A percentile compares a stretch with the other conserved stretches of the same genome.
These are phyloP conservation scores for Glutinoglossum americanum DNA, from an alignment of 495 filamentous ascomycete species.

Conservation along the genomic window DNA sequence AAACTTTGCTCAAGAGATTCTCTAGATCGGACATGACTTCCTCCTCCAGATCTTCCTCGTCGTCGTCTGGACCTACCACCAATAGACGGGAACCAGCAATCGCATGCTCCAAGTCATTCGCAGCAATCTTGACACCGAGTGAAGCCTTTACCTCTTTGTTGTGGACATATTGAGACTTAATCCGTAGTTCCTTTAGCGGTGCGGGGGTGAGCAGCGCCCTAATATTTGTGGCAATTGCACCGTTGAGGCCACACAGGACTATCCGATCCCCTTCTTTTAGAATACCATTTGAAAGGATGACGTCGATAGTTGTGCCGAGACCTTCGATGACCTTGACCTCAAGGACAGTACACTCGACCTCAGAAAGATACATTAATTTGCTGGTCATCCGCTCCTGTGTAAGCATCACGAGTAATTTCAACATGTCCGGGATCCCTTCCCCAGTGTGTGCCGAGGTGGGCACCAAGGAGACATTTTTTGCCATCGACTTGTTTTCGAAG, in stretches of 20 bases:
- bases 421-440: constrained; percentile 97
- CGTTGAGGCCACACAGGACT: constrained; percentile 85
- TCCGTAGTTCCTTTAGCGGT: constrained; percentile 77
- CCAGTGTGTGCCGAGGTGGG: constrained; percentile 95
- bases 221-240: constrained; percentile 84
- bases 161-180: constrained; percentile 90
- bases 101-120: constrained; percentile 85
- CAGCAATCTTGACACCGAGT: constrained; percentile 95
- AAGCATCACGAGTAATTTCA: constrained; percentile 78
- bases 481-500: constrained; percentile 96
- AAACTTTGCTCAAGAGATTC: constrained; percentile 71
- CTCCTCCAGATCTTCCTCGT: constrained; percentile 89
- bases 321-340: constrained; percentile 99
- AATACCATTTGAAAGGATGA: constrained; percentile 89
- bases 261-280: constrained; percentile 87
- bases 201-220: constrained; percentile 92
- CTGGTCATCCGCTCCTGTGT: constrained; percentile 97
- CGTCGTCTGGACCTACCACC: constrained; percentile 83
- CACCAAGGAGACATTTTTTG: constrained; percentile 77
- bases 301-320: constrained; percentile 96
- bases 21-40: constrained; percentile 93
- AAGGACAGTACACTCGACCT: constrained; percentile 92
- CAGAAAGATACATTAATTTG: constrained; percentile 91
- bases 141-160: constrained; percentile 99
- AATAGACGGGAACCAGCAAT: constrained; percentile 92